These are phyloP conservation scores for Penicillium griseofulvum DNA, from an alignment of 2,329 filamentous ascomycete species.

Conservation along the genomic window DNA sequence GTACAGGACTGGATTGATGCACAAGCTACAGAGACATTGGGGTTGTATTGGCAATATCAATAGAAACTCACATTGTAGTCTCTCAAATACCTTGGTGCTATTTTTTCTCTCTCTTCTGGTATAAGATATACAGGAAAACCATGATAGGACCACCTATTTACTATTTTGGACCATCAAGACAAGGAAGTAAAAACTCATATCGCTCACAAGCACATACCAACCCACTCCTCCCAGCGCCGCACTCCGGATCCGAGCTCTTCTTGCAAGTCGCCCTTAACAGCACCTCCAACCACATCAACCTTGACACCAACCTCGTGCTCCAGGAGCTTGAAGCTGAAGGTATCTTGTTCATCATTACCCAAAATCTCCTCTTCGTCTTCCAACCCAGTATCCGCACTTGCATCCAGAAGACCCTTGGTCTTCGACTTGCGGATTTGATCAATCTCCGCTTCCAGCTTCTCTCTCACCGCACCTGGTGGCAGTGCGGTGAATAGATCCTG, in stretches of 20 bases:
- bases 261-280: constrained; percentile 56
- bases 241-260: constrained; percentile 63
- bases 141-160: constrained; percentile 3
- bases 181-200: background rate
- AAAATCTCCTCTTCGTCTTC: constrained; percentile 78
- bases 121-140: constrained; percentile 1
- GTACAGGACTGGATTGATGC: constrained; percentile 22
- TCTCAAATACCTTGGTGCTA: background rate
- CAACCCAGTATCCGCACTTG: constrained; percentile 61
- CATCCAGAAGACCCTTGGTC: constrained; percentile 78
- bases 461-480: constrained; percentile 71
- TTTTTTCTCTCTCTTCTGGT: background rate
- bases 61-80: background rate
- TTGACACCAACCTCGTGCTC: constrained; percentile 73
- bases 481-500: constrained; percentile 91
- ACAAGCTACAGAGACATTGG: constrained; percentile 15
- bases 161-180: background rate
- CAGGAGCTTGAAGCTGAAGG: constrained; percentile 79
- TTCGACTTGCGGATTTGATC: constrained; percentile 71
- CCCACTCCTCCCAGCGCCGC: constrained; percentile 87
- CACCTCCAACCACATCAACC: constrained; percentile 72
- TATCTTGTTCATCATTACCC: constrained; percentile 74
- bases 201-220: constrained; percentile 67
- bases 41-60: constrained; percentile 9
- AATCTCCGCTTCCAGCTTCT: constrained; percentile 75